Evolutionary conservation across 2,329 filamentous ascomycete genomes (phyloP).

Genomic region (Pseudocercospora macadamiae): DNA sequence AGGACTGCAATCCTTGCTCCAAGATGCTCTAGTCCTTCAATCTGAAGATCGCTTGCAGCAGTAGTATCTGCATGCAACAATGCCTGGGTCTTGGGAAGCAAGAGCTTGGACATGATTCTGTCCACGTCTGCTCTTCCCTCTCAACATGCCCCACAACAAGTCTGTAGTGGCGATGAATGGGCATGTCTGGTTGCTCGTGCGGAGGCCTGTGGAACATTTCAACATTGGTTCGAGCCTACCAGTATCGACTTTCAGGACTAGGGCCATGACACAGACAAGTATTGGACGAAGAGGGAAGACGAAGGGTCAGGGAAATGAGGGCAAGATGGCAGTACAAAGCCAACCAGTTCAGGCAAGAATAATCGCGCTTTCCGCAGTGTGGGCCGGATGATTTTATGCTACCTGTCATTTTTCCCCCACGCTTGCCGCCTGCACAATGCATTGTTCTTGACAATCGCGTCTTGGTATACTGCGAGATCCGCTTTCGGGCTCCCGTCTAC

Average conservation of each 20-base stretch:
- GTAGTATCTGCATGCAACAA: slow-evolving; percentile 7
- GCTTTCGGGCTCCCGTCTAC: slow-evolving; percentile 2
- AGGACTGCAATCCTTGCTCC: too few relatives aligned
- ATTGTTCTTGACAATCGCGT: slow-evolving; percentile 14
- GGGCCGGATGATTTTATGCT: slow-evolving; percentile 22
- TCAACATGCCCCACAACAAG: background rate
- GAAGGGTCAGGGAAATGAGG: background rate
- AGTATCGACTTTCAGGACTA: background rate
- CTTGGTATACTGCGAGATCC: too few relatives aligned
- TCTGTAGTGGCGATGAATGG: slow-evolving; percentile 7
- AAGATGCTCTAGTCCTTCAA: too few relatives aligned
- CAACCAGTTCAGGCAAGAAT: slow-evolving; percentile 3
- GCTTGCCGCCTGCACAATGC: slow-evolving; percentile 17
- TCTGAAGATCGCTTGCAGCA: slow-evolving; percentile 8
- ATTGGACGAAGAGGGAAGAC: background rate
- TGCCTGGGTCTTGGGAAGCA: background rate
- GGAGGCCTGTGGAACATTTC: slow-evolving; percentile 19
- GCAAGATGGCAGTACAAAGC: slow-evolving; percentile 1
- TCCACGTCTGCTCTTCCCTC: background rate
- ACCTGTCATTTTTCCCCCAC: slow-evolving; percentile 28
- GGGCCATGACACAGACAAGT: slow-evolving; percentile 6
- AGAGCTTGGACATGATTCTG: background rate
- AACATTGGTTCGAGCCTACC: slow-evolving; percentile 7
- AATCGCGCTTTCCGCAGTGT: background rate
- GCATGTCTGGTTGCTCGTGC: slow-evolving; percentile 12